A percentile compares a stretch with the other conserved stretches of the same genome.
phyloP scores from a whole-genome alignment of 345 rosid genomes.

The Populus deltoides region DNA sequence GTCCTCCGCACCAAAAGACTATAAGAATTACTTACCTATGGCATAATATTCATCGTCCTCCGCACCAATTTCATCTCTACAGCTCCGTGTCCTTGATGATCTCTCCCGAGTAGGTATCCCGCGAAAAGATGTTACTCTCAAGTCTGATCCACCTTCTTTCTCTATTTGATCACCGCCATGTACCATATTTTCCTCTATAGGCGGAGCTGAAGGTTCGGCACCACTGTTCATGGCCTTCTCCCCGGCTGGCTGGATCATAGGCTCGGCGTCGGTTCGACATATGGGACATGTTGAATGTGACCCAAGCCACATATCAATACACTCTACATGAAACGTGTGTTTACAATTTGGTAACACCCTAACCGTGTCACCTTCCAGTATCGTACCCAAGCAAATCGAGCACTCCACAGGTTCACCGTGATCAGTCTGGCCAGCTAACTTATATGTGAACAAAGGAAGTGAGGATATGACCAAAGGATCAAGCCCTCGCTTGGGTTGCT shows the following conservation, averaged over 20 bases:
- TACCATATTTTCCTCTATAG: conserved; percentile 34
- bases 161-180: conserved; percentile 16
- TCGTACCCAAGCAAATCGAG: conserved; percentile 40
- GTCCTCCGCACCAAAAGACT: not conserved
- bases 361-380: conserved; percentile 32
- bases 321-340: conserved; percentile 49
- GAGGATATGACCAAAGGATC: conserved; percentile 40
- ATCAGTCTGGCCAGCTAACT: not conserved
- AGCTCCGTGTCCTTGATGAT: conserved; percentile 40
- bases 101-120: conserved; percentile 42
- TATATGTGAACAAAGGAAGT: conserved; percentile 34
- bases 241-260: conserved; percentile 12
- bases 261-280: conserved; percentile 45
- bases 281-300: conserved; percentile 48
- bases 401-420: conserved; percentile 29
- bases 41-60: conserved; percentile 24
- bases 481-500: conserved; percentile 44
- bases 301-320: conserved; percentile 47
- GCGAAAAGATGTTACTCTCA: conserved; percentile 43
- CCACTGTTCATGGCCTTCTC: conserved; percentile 28
- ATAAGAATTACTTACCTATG: not conserved
- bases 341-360: conserved; percentile 48
- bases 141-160: conserved; percentile 35
- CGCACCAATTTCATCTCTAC: conserved; percentile 29
- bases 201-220: conserved; percentile 37